Base-by-base conservation (phyloP, 2,329 filamentous ascomycete genomes). In the Lachnellula arida region DNA sequence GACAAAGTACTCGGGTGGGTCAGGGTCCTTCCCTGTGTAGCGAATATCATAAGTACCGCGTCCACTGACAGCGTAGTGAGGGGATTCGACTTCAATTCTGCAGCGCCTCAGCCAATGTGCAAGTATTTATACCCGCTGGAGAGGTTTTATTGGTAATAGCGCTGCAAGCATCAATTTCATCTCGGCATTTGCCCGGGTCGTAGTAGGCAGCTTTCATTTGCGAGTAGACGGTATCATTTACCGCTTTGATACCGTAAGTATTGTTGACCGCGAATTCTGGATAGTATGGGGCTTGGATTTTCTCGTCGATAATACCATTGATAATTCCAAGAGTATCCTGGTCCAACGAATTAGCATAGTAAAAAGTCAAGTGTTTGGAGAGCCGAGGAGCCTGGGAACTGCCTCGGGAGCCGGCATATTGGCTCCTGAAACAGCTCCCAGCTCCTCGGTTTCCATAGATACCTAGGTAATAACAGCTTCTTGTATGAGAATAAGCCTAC, bases 271-370 rank as follows among this genome's bases (percentile, higher is more conserved):
- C 62, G 44, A 62, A 61, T 23, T 63, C 55, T 37, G 54, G 34
- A 35, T 63, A 65, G 39, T 40, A 52, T 12, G 49, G 25, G 28
- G 74, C 72, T 68, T 88, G 82, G 1, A 82, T 74, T 17, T 81
- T 65, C 57, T 78, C 74, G 63, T 91, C 88, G 28, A 89, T 72
- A 55, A 84, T 79, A 12, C 85, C 87, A 66, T 89, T 88, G 56
- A 88, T 74, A 57, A 90, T 86, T 23, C 86, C 86, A 0, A 90
- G 68, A 0, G 85, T 80, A 19, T 74, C 74, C 25, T 28, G 25
- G 8, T 28, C 25, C 6, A 28, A 28, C 25, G 8, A 9, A 28
- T 28, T 8, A 28, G 25, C 25, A 8, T 28, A 8, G 25, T 1
- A 28, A 28, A 28, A 8, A 28, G 8, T 9, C 2, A 9, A 28